Base-by-base conservation (phyloP, 1,284 basidiomycete genomes). In the Leccinum angustisporum region DNA sequence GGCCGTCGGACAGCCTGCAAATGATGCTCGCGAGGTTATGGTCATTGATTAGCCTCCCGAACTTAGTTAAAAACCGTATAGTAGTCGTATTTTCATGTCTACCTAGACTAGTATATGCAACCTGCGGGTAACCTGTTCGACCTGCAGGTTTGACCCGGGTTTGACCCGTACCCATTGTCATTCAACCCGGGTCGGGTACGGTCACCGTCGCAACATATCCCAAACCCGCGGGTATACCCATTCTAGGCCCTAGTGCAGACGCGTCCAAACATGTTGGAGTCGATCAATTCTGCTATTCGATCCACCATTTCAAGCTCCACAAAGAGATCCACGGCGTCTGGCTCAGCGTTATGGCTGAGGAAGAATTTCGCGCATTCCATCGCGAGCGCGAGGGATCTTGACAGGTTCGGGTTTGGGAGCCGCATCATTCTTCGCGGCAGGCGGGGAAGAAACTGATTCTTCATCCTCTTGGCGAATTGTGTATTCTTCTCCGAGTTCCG, bases 401-500 rank as follows among this genome's bases (percentile, higher is more conserved):
- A 67, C 61, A 36, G 70, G 67, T 50, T 75, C 73, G 25, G n/a
- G n/a, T 63, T 76, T 70, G 40, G 72, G 60, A 30, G 65, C 59
- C 6, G 67, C 68, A 64, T 65, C 70, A 11, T 67, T 68, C 46
- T 76, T 77, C 18, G 75, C 76, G 58, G 76, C 73, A 63, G 68
- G 60, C 25, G 69, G 64, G 16, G 65, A 59, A 6, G 73, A 21
- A 38, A 55, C 68, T n/a, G 73, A 72, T 48, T 78, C 75, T 57
- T 86, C 86, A 36, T 75, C 77, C 62, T 81, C 78, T 61, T 81
- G 77, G 46, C 90, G 83, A 68, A 84, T 72, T 58, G 80, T 85
- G 74, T 91, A 99, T 74, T 99, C 97, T 74, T 98, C 94, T 27
- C 96, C 96, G 11, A 99, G 87, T 72, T 99, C 97, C 2, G 97